Evolutionary conservation across 352 stramenopile species (phyloP).

Genomic region (Saprolegnia parasitica): DNA sequence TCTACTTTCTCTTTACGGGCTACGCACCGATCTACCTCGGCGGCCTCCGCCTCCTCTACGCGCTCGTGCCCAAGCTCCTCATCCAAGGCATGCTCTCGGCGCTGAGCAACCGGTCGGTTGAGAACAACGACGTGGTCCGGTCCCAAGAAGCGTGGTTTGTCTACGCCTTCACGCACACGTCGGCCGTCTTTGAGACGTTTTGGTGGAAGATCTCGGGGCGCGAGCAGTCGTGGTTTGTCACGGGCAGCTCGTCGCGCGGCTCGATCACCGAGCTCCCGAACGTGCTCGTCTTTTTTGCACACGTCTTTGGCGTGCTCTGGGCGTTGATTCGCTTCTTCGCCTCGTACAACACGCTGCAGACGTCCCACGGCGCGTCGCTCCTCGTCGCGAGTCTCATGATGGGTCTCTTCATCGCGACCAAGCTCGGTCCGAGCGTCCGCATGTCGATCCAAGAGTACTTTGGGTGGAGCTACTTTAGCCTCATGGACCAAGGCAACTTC

Average conservation of each 20-base stretch:
- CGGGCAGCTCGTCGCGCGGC: slow-evolving; percentile 49
- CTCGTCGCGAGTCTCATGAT: slow-evolving; percentile 64
- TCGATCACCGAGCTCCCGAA: slow-evolving; percentile 73
- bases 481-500: slow-evolving; percentile 85
- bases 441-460: slow-evolving; percentile 88
- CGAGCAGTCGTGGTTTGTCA: slow-evolving; percentile 68
- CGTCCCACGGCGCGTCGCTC: slow-evolving; percentile 71
- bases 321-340: slow-evolving; percentile 76
- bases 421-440: slow-evolving; percentile 68
- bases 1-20: slow-evolving; percentile 83
- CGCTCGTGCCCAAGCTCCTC: slow-evolving; percentile 68
- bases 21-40: slow-evolving; percentile 78
- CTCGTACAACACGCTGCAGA: slow-evolving; percentile 63
- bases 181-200: slow-evolving; percentile 67
- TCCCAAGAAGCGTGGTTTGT: slow-evolving; percentile 75
- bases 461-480: slow-evolving; percentile 82
- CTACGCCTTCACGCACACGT: slow-evolving; percentile 79
- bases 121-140: slow-evolving; percentile 78
- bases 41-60: slow-evolving; percentile 58
- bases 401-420: slow-evolving; percentile 70
- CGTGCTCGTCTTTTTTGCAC: slow-evolving; percentile 70
- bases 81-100: slow-evolving; percentile 67
- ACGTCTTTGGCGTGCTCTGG: slow-evolving; percentile 71
- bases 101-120: slow-evolving; percentile 64
- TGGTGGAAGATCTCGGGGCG: slow-evolving; percentile 78